Evolutionary conservation across 2,329 filamentous ascomycete species (phyloP).

Genomic region (Trichothecium sympodiale): DNA sequence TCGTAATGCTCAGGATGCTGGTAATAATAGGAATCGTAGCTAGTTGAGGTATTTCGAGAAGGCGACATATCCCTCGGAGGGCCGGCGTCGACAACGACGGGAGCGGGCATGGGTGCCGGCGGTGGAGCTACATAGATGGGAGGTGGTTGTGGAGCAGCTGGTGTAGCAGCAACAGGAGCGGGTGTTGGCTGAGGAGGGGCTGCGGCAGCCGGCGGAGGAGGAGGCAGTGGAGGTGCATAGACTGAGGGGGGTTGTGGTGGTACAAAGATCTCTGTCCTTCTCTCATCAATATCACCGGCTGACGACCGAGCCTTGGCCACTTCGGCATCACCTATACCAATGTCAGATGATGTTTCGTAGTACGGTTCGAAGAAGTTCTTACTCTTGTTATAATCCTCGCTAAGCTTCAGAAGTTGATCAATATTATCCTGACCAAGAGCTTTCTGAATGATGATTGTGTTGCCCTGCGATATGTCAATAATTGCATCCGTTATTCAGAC

Average conservation of each 20-base stretch:
- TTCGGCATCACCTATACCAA: slow-evolving; percentile 28
- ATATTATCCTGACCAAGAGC: slow-evolving; percentile 86
- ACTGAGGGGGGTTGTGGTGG: background rate
- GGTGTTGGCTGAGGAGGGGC: background rate
- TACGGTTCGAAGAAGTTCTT: slow-evolving; percentile 12
- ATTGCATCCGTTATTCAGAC: background rate
- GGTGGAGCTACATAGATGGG: background rate
- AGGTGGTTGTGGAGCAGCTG: slow-evolving; percentile 3
- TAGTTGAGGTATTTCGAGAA: slow-evolving; percentile 25
- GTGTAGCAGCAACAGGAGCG: slow-evolving; percentile 14
- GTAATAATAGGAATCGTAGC: slow-evolving; percentile 18
- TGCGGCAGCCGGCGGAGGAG: background rate
- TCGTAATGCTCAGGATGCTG: slow-evolving; percentile 14
- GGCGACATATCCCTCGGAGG: slow-evolving; percentile 36
- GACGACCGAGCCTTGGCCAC: slow-evolving; percentile 33
- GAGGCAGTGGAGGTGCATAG: slow-evolving; percentile 8
- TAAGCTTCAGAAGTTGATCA: slow-evolving; percentile 75
- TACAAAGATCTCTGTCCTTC: slow-evolving; percentile 19
- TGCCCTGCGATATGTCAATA: slow-evolving; percentile 45
- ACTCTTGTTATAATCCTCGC: slow-evolving; percentile 63
- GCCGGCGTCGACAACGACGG: slow-evolving; percentile 21
- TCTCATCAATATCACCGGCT: slow-evolving; percentile 36
- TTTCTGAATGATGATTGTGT: slow-evolving; percentile 69
- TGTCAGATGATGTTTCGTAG: background rate
- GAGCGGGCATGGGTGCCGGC: slow-evolving; percentile 11